phyloP scores from a whole-genome alignment of 805 yeast species.

The Candida odintsovae region DNA sequence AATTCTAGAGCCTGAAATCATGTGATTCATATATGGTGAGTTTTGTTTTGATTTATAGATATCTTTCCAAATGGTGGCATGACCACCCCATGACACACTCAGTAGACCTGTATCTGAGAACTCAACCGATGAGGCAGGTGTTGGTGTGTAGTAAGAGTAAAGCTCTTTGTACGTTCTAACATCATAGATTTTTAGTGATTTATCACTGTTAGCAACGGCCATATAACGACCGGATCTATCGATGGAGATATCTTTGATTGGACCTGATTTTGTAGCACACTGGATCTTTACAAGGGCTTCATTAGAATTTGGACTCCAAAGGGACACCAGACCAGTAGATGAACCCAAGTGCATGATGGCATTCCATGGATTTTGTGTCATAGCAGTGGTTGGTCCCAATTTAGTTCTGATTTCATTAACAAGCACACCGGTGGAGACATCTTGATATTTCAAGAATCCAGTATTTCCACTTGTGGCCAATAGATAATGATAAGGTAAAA shows the following conservation, averaged over 20 bases:
- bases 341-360: constrained; percentile 94
- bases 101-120: constrained; percentile 85
- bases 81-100: constrained; percentile 94
- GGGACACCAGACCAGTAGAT: constrained; percentile 82
- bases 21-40: constrained; percentile 89
- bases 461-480: constrained; percentile 85
- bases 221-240: constrained; percentile 91
- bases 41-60: constrained; percentile 62
- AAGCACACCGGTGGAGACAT: constrained; percentile 85
- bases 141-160: constrained; percentile 61
- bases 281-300: constrained; percentile 81
- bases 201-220: constrained; percentile 90
- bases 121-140: constrained; percentile 75
- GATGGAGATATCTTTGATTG: constrained; percentile 76
- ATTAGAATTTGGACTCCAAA: constrained; percentile 90
- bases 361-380: constrained; percentile 93
- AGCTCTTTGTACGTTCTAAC: constrained; percentile 74
- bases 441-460: constrained; percentile 88
- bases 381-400: constrained; percentile 82
- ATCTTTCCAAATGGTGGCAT: constrained; percentile 92
- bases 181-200: constrained; percentile 87
- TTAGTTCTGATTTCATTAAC: constrained; percentile 83
- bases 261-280: constrained; percentile 62
- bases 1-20: constrained; percentile 71
- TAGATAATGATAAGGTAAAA: constrained; percentile 87